Base-by-base conservation (phyloP, 345 rosid genomes). In the Boechera divaricarpa region DNA sequence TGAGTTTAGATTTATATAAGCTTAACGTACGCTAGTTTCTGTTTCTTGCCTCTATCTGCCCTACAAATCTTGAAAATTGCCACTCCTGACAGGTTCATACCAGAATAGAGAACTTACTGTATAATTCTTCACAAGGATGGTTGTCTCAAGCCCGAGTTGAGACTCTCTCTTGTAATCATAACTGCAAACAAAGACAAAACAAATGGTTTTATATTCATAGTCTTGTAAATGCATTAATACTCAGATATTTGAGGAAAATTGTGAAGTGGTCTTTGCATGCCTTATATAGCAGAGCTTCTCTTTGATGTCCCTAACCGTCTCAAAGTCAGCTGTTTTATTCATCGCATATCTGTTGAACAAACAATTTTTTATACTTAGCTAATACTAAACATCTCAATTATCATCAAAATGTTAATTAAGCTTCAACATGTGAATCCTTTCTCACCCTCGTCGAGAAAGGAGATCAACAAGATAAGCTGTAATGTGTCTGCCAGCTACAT, bases 401-500 rank as follows among this genome's bases (percentile, higher is more conserved):
- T 31, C 42, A 79, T 8, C 55, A 63, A 42, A 31, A 41, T 59
- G 74, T 26, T 44, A 59, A 33, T 53, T 6, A 74, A 53, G 36
- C 33, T 42, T 51, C 29, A 51, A 54, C 53, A 42, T 21, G n/a
- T 42, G 38, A 15, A 3, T 39, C 3, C 10, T 48, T 35, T 51
- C 92, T 86, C 84, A 92, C 99, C 99, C 98, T 84, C 99, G 85
- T 60, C 96, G 85, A 57, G 97, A 92, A 63, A 95, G 96, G 61
- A 95, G 91, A 82, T 95, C 99, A 67, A 95, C 91, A 58, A 95
- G 98, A 84, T 95, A 92, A 1, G 98, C 83, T 57, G 99, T 95
- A 67, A 95, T 95, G 84, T 95, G 98, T 66, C 99, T 91, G 13
- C 99, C 99, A 82, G 98, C 97, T 10, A 95, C 96, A 80, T 95